Conservation (phyloP, 495 filamentous ascomycete species). For the Penicillium subrubescens region DNA sequence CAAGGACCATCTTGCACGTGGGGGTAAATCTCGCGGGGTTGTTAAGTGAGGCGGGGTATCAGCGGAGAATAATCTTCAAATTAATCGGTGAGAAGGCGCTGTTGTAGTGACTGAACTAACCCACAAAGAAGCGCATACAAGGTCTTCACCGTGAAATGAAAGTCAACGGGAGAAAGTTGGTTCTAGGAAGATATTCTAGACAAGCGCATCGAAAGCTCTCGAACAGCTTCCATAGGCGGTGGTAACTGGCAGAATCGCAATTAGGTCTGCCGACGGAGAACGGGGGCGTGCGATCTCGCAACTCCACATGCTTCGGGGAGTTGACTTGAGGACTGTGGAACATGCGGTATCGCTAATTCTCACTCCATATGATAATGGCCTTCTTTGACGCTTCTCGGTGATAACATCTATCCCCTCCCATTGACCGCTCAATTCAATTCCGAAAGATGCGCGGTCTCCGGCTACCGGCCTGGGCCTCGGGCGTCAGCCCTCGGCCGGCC, state of each 20-base stretch:
- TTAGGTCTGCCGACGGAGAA: constrained; percentile 20
- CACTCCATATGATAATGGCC: constrained; percentile 40
- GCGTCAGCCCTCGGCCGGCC: constrained; percentile 30
- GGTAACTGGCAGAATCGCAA: constrained; percentile 33
- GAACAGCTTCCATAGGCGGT: constrained; percentile 44
- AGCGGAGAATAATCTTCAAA: constrained; percentile 14
- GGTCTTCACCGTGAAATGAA: not conserved
- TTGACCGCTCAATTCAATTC: constrained; percentile 22
- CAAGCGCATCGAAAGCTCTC: constrained; percentile 39
- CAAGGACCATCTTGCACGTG: constrained; percentile 72
- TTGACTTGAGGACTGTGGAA: constrained; percentile 19
- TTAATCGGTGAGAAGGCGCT: not conserved
- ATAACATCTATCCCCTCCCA: constrained; percentile 27
- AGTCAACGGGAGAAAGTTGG: not conserved
- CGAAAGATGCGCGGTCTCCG: constrained; percentile 48
- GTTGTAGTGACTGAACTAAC: not conserved
- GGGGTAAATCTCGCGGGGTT: constrained; percentile 4
- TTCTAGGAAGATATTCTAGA: constrained; percentile 1
- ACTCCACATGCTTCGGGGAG: constrained; percentile 25
- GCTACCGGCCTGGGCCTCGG: constrained; percentile 41
- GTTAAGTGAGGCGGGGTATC: constrained; percentile 28
- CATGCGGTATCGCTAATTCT: constrained; percentile 12
- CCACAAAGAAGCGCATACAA: not conserved
- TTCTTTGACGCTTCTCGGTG: constrained; percentile 25
- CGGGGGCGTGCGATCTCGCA: constrained; percentile 21